These are phyloP conservation scores for Cladosporium sp. DNA, from an alignment of 2,329 filamentous ascomycete genomes.

Conservation along the genomic window DNA sequence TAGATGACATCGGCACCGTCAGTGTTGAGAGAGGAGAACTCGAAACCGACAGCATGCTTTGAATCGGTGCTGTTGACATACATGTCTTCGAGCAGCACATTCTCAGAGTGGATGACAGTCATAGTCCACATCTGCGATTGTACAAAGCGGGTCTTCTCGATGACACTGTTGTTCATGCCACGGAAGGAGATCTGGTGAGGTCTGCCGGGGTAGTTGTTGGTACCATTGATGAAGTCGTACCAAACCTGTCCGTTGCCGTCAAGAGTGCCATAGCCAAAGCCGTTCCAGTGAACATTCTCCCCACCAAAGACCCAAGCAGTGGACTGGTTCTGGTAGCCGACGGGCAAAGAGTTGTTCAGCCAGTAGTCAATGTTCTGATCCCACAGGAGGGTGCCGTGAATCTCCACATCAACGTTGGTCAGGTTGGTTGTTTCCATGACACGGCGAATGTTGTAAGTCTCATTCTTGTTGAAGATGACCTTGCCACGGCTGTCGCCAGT, in stretches of 20 bases:
- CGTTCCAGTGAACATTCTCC: conserved; percentile 46
- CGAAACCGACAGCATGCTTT: conserved; percentile 20
- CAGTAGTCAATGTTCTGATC: conserved; percentile 47
- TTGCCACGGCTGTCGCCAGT: conserved; percentile 31
- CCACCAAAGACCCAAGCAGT: conserved; percentile 55
- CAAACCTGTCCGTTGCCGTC: conserved; percentile 59
- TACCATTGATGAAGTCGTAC: conserved; percentile 45
- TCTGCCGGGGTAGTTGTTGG: conserved; percentile 33
- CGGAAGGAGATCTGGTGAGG: conserved; percentile 53
- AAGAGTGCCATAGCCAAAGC: conserved; percentile 50
- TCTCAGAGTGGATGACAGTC: conserved; percentile 47
- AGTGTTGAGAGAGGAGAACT: conserved; percentile 35
- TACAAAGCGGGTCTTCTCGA: conserved; percentile 49
- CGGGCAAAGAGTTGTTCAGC: conserved; percentile 47
- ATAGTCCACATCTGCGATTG: conserved; percentile 54
- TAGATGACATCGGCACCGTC: conserved; percentile 53
- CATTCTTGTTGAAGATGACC: conserved; percentile 47
- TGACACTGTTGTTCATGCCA: conserved; percentile 45
- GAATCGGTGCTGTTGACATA: conserved; percentile 48
- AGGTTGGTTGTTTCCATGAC: conserved; percentile 49
- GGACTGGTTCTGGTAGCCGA: conserved; percentile 54
- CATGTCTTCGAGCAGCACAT: conserved; percentile 48
- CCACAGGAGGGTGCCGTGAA: conserved; percentile 46
- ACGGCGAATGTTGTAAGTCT: conserved; percentile 45
- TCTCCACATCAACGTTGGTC: conserved; percentile 45